Evolutionary conservation across 2,329 filamentous ascomycete species (phyloP).

Genomic region (Fusarium illudens): DNA sequence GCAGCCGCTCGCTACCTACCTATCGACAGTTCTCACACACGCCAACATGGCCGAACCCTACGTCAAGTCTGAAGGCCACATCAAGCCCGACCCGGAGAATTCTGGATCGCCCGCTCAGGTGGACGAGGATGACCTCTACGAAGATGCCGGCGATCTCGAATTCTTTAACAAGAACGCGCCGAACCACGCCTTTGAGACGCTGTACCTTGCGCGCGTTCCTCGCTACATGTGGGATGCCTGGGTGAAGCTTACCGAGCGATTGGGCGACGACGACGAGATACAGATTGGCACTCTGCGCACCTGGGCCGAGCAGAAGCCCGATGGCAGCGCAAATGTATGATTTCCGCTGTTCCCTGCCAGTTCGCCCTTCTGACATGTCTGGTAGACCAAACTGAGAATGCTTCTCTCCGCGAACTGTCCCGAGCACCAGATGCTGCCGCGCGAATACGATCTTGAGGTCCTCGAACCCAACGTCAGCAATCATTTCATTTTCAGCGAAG

Average conservation of each 20-base stretch:
- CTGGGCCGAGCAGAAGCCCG: conserved; percentile 63
- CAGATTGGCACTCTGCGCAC: conserved; percentile 78
- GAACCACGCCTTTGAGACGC: conserved; percentile 53
- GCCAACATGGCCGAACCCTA: conserved; percentile 47
- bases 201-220: conserved; percentile 81
- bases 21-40: not conserved
- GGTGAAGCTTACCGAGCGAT: conserved; percentile 60
- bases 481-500: conserved; percentile 92
- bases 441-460: conserved; percentile 85
- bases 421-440: conserved; percentile 79
- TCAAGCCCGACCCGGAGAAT: conserved; percentile 61
- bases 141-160: conserved; percentile 65
- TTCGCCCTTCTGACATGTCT: conserved; percentile 11
- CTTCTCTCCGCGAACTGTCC: conserved; percentile 71
- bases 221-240: conserved; percentile 84
- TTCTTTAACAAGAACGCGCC: conserved; percentile 59
- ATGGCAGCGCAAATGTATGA: conserved; percentile 57
- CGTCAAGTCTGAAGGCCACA: conserved; percentile 55
- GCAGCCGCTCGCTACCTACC: conserved; percentile 10
- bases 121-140: conserved; percentile 74
- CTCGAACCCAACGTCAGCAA: conserved; percentile 73
- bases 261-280: conserved; percentile 84
- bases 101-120: conserved; percentile 54
- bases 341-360: not conserved
- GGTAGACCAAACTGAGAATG: conserved; percentile 61